phyloP scores from a whole-genome alignment of 306 rosid species.

The Malus orientalis region DNA sequence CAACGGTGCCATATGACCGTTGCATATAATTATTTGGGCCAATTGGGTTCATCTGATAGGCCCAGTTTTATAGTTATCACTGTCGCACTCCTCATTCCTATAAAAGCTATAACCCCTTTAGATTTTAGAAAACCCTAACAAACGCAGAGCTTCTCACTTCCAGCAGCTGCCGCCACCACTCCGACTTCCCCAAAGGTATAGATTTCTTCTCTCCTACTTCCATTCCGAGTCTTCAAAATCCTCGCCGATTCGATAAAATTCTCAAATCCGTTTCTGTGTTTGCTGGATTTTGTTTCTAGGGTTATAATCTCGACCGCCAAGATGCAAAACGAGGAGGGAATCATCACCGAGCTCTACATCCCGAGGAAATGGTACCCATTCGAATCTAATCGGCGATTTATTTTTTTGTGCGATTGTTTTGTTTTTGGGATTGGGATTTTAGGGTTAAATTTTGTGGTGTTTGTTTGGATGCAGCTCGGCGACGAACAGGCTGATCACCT shows the following conservation, averaged over 20 bases:
- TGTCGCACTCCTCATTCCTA: background rate
- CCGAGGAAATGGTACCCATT: conserved; percentile 53
- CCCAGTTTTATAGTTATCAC: background rate
- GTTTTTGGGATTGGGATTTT: background rate
- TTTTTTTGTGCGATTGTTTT: background rate
- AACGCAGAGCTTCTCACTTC: background rate
- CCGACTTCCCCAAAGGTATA: background rate
- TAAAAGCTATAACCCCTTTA: background rate
- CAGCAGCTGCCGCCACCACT: background rate
- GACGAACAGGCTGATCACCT: conserved; percentile 57
- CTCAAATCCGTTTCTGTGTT: background rate
- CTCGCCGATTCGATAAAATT: background rate
- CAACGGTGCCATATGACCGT: background rate
- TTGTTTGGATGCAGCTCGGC: conserved; percentile 39
- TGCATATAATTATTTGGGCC: background rate
- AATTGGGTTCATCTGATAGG: background rate
- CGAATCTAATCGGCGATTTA: background rate
- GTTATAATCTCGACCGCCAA: background rate
- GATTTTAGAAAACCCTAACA: background rate
- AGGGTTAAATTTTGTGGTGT: background rate
- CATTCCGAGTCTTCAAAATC: background rate
- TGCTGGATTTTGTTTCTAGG: background rate
- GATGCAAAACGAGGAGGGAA: conserved; percentile 63
- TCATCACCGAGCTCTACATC: conserved; percentile 54
- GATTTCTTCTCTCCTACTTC: background rate